Evolutionary conservation across 2,329 filamentous ascomycete species (phyloP), one percentile per base, ranked within the genome.

Genomic region (Ophiostoma australiae): DNA sequence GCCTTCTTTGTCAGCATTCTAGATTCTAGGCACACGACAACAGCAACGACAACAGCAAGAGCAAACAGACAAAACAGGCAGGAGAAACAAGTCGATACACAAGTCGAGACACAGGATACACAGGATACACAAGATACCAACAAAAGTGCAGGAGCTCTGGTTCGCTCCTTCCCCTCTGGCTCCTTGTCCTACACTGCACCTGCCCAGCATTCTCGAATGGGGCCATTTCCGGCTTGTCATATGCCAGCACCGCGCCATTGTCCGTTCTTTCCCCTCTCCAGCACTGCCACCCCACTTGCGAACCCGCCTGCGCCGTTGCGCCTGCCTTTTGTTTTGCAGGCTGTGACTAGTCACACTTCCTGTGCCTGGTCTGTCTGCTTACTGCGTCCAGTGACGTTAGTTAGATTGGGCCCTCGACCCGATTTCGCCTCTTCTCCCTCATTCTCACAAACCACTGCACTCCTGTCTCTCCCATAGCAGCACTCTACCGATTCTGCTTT

Each of bases 201-300:
- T 61, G 27, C 55, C 27, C 27, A 33, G 48, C n/a, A 55, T 11
- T 39, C 10, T 11, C 37, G 10, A 39, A 48, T 58, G 52, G 52
- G 23, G 23, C 52, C 15, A 58, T 27, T 58, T 48, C 17, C 37
- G 2, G 5, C 44, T 58, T 55, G 13, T 63, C 58, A 33, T 33
- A 27, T 63, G 58, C 58, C 58, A 63, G 27, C 15, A 27, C 52
- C 52, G 52, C 58, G 58, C 58, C 55, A 31, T 31, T 61, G n/a
- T 6, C 35, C 20, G n/a, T 41, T 44, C 37, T 41, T 31, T 11
- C 70, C n/a, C 52, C 65, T 35, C 27, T 71, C 31, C 58, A 58
- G 41, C 41, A 31, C 58, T 31, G 23, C 67, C 67, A 17, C 41
- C 67, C 66, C 66, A 37, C 63, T 33, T 23, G 37, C 6, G 11